Conservation (phyloP, 495 filamentous ascomycete species). For the Aspergillus cavernicola region DNA sequence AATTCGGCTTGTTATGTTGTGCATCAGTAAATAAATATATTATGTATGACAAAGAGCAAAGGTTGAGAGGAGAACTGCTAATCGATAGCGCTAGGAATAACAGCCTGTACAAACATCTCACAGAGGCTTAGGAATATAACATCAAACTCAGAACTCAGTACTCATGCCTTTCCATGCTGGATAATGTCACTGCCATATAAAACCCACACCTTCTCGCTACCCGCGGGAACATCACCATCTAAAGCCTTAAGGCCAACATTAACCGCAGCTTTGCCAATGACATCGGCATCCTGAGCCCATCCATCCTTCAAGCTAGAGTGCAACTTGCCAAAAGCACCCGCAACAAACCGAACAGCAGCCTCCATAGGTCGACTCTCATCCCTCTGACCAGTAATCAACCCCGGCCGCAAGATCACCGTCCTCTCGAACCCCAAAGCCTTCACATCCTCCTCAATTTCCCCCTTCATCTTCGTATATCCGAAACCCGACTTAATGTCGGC, state of each 20-base stretch:
- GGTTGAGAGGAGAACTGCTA: neutral
- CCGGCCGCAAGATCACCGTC: slow-evolving; percentile 70
- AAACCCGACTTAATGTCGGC: slow-evolving; percentile 43
- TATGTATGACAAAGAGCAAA: neutral
- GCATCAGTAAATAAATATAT: neutral
- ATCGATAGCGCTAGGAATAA: neutral
- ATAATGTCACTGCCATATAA: slow-evolving; percentile 38
- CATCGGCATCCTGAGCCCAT: slow-evolving; percentile 70
- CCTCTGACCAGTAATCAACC: slow-evolving; percentile 67
- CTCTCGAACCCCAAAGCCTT: slow-evolving; percentile 67
- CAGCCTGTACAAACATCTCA: neutral
- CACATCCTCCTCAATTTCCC: slow-evolving; percentile 73
- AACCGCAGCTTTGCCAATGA: slow-evolving; percentile 72
- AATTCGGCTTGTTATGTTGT: too few relatives aligned
- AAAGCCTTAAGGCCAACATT: slow-evolving; percentile 44
- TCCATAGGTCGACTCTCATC: slow-evolving; percentile 54
- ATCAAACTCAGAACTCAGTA: neutral
- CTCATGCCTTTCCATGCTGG: slow-evolving; percentile 24
- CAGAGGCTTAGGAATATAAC: neutral
- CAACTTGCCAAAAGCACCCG: slow-evolving; percentile 48
- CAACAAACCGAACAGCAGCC: slow-evolving; percentile 43
- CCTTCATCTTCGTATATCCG: slow-evolving; percentile 72
- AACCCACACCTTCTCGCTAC: slow-evolving; percentile 43
- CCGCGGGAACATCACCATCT: slow-evolving; percentile 41
- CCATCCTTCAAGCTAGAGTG: slow-evolving; percentile 56